Percentiles rank a stretch among this genome's conserved stretches.
phyloP scores from a whole-genome alignment of 352 stramenopile genomes.

The Phytophthora vignae region DNA sequence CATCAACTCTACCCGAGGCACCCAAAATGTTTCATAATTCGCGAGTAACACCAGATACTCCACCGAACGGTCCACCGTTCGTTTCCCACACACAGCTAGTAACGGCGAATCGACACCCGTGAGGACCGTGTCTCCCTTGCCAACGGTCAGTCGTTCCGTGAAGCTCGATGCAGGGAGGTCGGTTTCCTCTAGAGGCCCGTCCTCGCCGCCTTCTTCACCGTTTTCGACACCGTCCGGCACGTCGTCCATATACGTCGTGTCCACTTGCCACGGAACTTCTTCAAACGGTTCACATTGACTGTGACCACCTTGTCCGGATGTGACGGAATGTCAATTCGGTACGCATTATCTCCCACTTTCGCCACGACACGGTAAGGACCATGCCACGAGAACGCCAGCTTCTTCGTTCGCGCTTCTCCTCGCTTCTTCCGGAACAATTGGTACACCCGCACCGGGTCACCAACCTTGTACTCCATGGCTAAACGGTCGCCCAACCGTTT shows the following conservation, averaged over 20 bases:
- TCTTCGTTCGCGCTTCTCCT: conserved; percentile 4
- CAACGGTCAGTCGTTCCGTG: background rate
- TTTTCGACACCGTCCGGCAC: background rate
- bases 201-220: background rate
- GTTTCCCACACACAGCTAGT: background rate
- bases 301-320: conserved; percentile 8
- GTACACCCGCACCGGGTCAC: conserved; percentile 9
- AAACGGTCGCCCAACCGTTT: background rate
- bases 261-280: conserved; percentile 1
- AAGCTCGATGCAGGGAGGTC: background rate
- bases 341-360: background rate
- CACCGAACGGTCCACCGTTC: background rate
- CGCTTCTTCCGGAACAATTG: conserved; percentile 6
- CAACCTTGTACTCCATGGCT: background rate
- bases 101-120: background rate
- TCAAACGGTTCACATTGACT: conserved; percentile 14
- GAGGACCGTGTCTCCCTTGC: background rate
- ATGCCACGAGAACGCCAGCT: conserved; percentile 14
- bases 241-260: conserved; percentile 1
- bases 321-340: background rate
- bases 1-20: background rate
- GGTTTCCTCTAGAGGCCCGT: background rate
- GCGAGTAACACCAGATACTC: background rate
- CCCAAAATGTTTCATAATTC: conserved; percentile 11
- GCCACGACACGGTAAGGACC: conserved; percentile 5